These are phyloP conservation scores for Astraeus odoratus DNA, from an alignment of 768 basidiomycete species.

Conservation along the genomic window DNA sequence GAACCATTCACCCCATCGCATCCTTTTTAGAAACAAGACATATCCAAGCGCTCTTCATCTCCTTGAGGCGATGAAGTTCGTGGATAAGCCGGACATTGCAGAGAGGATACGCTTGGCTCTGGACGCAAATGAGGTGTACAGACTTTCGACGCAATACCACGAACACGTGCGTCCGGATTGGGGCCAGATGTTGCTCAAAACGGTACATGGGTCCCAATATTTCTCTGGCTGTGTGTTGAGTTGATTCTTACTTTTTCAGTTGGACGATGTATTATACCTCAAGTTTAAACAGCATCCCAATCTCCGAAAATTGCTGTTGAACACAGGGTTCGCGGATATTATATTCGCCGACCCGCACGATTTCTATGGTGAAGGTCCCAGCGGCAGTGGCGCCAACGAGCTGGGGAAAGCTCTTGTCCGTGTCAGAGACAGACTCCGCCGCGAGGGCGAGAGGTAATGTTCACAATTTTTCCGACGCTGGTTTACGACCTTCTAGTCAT, in stretches of 20 bases:
- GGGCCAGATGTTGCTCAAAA: conserved; percentile 41
- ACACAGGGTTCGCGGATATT: conserved; percentile 44
- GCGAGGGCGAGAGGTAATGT: conserved; percentile 19
- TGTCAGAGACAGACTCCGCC: conserved; percentile 43
- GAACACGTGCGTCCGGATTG: conserved; percentile 48
- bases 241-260: conserved; percentile 30
- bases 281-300: conserved; percentile 70
- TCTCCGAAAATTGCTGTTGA: conserved; percentile 46
- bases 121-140: conserved; percentile 34
- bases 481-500: no score
- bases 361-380: conserved; percentile 62
- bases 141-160: conserved; percentile 27
- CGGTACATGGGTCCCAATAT: conserved; percentile 31
- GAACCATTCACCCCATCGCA: conserved; percentile 58
- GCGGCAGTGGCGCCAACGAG: conserved; percentile 49
- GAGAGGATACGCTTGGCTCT: conserved; percentile 45
- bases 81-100: conserved; percentile 44
- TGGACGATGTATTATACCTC: conserved; percentile 58
- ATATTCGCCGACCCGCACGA: conserved; percentile 51
- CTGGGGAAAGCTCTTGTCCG: conserved; percentile 54
- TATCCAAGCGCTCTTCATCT: conserved; percentile 72
- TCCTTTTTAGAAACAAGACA: conserved; percentile 44
- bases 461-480: no score
- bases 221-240: background rate
- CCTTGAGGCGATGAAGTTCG: conserved; percentile 70